Evolutionary conservation across 2,329 filamentous ascomycete species (phyloP).

Genomic region (Botrytis paeoniae): DNA sequence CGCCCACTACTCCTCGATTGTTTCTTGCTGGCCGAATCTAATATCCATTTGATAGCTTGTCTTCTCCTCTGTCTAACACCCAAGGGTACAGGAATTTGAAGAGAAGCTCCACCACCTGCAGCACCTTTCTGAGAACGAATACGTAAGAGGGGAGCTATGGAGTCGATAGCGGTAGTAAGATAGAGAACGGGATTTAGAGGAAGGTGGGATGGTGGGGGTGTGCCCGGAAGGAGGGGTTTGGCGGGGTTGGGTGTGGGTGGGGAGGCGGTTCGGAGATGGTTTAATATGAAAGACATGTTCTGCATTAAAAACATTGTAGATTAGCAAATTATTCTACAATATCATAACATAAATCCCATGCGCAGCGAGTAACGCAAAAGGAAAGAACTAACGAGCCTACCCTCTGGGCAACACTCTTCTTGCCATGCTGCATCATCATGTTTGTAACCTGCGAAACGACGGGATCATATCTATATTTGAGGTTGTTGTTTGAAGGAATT

Average conservation of each 20-base stretch:
- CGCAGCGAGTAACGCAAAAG: slow-evolving; percentile 26
- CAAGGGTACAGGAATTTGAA: slow-evolving; percentile 80
- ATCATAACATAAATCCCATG: slow-evolving; percentile 21
- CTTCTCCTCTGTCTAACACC: slow-evolving; percentile 71
- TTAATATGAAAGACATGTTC: slow-evolving; percentile 84
- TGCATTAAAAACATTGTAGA: slow-evolving; percentile 39
- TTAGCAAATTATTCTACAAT: not conserved
- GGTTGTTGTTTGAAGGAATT: slow-evolving; percentile 57
- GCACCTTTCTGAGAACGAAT: slow-evolving; percentile 73
- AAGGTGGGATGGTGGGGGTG: slow-evolving; percentile 73
- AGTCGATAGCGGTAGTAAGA: slow-evolving; percentile 87
- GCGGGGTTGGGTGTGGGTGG: slow-evolving; percentile 71
- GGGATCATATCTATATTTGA: slow-evolving; percentile 82
- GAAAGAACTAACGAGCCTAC: slow-evolving; percentile 47
- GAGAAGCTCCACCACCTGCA: slow-evolving; percentile 78
- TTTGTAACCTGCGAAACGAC: slow-evolving; percentile 85
- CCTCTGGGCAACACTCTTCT: slow-evolving; percentile 84
- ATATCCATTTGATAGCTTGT: slow-evolving; percentile 81
- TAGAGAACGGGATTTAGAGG: slow-evolving; percentile 88
- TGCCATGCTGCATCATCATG: slow-evolving; percentile 86
- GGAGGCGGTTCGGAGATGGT: slow-evolving; percentile 77
- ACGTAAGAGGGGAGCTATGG: slow-evolving; percentile 81
- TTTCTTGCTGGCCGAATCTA: slow-evolving; percentile 78
- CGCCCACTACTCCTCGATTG: slow-evolving; percentile 68
- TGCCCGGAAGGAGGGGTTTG: slow-evolving; percentile 70